Percentiles rank a stretch among this genome's conserved stretches.
These are phyloP conservation scores for Arxiozyma telluris DNA, from an alignment of 1,139 yeast species.

Conservation along the genomic window DNA sequence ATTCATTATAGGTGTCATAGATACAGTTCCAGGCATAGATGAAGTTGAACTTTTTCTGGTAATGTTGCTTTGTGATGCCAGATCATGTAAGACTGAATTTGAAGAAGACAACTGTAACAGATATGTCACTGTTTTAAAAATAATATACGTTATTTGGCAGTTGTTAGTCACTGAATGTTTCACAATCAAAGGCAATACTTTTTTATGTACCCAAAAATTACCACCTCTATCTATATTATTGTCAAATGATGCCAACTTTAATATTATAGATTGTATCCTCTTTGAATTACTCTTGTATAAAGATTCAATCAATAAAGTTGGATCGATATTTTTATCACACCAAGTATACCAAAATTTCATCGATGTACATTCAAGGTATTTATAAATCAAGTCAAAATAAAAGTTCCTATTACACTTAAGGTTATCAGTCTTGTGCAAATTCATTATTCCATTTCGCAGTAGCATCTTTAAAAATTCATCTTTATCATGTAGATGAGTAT, in stretches of 20 bases:
- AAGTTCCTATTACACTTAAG: slow-evolving; percentile 11
- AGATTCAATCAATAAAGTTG: slow-evolving; percentile 9
- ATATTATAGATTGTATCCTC: slow-evolving; percentile 20
- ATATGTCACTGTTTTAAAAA: slow-evolving; percentile 22
- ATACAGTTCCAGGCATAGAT: slow-evolving; percentile 9
- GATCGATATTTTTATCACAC: slow-evolving; percentile 19
- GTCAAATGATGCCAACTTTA: slow-evolving; percentile 18
- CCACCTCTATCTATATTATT: background rate
- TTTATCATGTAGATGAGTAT: background rate
- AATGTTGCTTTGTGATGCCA: background rate
- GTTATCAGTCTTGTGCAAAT: slow-evolving; percentile 8
- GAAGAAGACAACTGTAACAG: slow-evolving; percentile 4
- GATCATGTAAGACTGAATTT: background rate
- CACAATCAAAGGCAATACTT: slow-evolving; percentile 8
- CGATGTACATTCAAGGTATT: slow-evolving; percentile 16
- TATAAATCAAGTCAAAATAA: slow-evolving; percentile 16
- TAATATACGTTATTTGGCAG: slow-evolving; percentile 14
- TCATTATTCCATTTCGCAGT: slow-evolving; percentile 23
- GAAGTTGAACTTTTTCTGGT: slow-evolving; percentile 3
- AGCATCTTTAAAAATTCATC: slow-evolving; percentile 9
- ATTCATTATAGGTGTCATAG: slow-evolving; percentile 10
- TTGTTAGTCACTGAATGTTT: slow-evolving; percentile 3
- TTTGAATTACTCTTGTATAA: slow-evolving; percentile 10
- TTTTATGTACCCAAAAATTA: slow-evolving; percentile 13
- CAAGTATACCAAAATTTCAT: slow-evolving; percentile 23